Evolutionary conservation across 129 eudicot species (phyloP).

Genomic region (Heracleum sosnowskyi): DNA sequence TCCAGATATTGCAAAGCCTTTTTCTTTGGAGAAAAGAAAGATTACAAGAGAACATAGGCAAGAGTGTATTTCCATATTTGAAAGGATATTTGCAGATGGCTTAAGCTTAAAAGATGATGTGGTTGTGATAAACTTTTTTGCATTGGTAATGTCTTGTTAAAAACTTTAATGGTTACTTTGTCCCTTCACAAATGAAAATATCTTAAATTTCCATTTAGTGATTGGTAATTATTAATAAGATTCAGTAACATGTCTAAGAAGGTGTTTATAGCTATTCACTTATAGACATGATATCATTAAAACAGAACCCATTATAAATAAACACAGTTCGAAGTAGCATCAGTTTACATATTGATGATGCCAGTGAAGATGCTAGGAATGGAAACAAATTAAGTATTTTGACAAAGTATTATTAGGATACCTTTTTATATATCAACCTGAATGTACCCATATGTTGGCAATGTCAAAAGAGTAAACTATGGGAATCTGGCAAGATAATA

Average conservation of each 20-base stretch:
- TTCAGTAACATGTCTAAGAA: not conserved
- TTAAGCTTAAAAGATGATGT: constrained; percentile 51
- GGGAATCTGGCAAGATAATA: not conserved
- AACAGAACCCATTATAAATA: not conserved
- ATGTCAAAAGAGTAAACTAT: not conserved
- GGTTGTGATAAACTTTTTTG: constrained; percentile 79
- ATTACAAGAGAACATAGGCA: constrained; percentile 61
- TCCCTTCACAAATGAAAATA: constrained; percentile 2
- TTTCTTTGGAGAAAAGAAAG: constrained; percentile 47
- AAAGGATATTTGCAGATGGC: constrained; percentile 57
- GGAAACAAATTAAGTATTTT: not conserved
- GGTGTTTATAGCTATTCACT: not conserved
- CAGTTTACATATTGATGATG: too few species aligned
- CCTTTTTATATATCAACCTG: not conserved
- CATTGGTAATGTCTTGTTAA: constrained; percentile 50
- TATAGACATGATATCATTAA: not conserved
- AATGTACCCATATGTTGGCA: not conserved
- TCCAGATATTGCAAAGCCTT: constrained; percentile 42
- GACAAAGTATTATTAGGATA: not conserved
- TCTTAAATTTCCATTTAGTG: not conserved
- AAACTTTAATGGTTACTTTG: constrained; percentile 14
- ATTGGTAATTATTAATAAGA: not conserved
- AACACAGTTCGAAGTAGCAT: not conserved
- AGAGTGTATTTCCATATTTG: constrained; percentile 67
- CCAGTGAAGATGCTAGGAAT: not conserved